Evolutionary conservation across 139 green algal species (phyloP), one percentile per base, ranked within the genome.

Genomic region (Medakamo hakoo): DNA sequence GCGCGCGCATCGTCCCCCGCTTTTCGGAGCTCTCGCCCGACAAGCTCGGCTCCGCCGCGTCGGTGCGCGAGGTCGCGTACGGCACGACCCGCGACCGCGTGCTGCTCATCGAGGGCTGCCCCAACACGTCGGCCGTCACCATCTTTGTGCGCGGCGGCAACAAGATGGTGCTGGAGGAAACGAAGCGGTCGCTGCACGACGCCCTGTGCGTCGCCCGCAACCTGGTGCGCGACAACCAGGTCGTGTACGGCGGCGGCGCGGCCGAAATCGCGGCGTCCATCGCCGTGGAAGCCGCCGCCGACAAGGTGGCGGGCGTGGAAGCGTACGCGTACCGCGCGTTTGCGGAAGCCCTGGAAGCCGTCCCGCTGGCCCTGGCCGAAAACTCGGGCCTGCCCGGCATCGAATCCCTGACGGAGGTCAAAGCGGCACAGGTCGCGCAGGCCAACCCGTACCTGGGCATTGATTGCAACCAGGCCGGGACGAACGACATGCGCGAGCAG

Each of bases 301-400:
- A 98, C 71, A 73, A 81, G 25, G 74, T 82, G 63, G 62, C 74
- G 20, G 84, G 84, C 4, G 86, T 92, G 62, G 89, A 95, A 78
- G 88, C 95, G 74, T 98, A 98, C 58, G 93, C 92, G 23, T 96
- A 98, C 85, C 80, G 88, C 21, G 88, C 91, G 0, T 99, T 98
- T 82, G 80, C 88, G 5, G 89, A 95, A 52, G 90, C 91, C 25
- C 80, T 96, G 40, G 89, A 97, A 55, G 73, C 80, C 1, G 75
- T 98, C 3, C 93, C 93, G 2, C 80, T 96, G 29, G 87, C 88
- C 0, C 77, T 98, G 40, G 91, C 93, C 25, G 93, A 99, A 72
- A 97, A 99, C 84, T 84, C 71, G 30, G 93, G 93, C 20, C 69
- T 98, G 70, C 68, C 81, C 3, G 83, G 88, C 31, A 98, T 98